phyloP scores from a whole-genome alignment of 768 basidiomycete species.

The Lentinula lateritia region DNA sequence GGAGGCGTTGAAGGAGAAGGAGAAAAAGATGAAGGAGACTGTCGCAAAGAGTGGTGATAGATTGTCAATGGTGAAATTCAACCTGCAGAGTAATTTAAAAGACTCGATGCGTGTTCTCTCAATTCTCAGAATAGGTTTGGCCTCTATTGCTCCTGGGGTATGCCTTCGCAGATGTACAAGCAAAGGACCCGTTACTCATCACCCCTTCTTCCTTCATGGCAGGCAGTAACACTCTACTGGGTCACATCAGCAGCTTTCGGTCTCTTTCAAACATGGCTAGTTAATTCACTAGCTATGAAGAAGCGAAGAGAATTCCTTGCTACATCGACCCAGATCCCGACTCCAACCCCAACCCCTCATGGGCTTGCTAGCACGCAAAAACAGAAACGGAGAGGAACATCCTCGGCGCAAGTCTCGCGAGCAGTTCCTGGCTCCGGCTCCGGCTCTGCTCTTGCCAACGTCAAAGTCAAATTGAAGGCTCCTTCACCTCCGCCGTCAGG shows the following conservation, averaged over 20 bases:
- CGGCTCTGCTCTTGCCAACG: not conserved
- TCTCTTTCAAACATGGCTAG: slow-evolving; percentile 65
- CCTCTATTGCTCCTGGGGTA: slow-evolving; percentile 69
- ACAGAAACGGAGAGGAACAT: not conserved
- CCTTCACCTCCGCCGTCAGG: not conserved
- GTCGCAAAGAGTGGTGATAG: slow-evolving; percentile 35
- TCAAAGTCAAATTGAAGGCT: not conserved
- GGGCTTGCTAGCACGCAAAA: not conserved
- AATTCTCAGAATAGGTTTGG: slow-evolving; percentile 61
- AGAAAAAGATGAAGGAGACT: slow-evolving; percentile 40
- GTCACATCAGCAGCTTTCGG: slow-evolving; percentile 71
- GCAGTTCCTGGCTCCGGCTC: not conserved
- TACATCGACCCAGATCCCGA: not conserved
- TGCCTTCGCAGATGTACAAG: slow-evolving; percentile 15
- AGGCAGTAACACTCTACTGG: slow-evolving; percentile 77
- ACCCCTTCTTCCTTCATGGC: slow-evolving; percentile 4
- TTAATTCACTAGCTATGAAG: slow-evolving; percentile 59
- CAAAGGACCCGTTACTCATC: slow-evolving; percentile 7
- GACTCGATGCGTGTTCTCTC: slow-evolving; percentile 49
- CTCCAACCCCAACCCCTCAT: not conserved
- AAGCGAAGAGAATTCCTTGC: slow-evolving; percentile 20
- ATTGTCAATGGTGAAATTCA: slow-evolving; percentile 38
- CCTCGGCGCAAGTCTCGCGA: not conserved
- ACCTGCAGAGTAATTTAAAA: slow-evolving; percentile 22
- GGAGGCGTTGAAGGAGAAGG: slow-evolving; percentile 41